Conservation (phyloP, 1,284 basidiomycete species). For the Pyrrhoderma noxium region DNA sequence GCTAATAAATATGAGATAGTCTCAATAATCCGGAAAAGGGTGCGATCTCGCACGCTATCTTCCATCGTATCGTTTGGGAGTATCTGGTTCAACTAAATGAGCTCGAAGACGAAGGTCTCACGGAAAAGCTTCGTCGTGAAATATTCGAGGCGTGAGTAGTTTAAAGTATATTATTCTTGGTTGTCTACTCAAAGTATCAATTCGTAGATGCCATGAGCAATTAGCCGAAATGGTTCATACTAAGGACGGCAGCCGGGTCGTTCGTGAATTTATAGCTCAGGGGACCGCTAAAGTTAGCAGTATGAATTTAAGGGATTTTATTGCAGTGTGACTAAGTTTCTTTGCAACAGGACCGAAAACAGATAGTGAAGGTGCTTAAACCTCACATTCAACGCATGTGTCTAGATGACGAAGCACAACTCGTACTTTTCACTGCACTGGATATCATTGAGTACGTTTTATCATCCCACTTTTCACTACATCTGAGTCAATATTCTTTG, state of each 20-base stretch:
- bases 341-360: conserved; percentile 70
- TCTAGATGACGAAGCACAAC: conserved; percentile 78
- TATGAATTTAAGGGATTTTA: conserved; percentile 4
- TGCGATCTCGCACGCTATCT: conserved; percentile 75
- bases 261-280: conserved; percentile 73
- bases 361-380: conserved; percentile 78
- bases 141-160: conserved; percentile 53
- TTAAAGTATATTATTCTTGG: background rate
- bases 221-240: conserved; percentile 90
- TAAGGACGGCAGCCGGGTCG: conserved; percentile 80
- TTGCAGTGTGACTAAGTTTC: conserved; percentile 5
- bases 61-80: conserved; percentile 78
- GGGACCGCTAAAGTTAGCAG: conserved; percentile 74
- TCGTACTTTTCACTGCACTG: conserved; percentile 81
- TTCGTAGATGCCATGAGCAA: conserved; percentile 64
- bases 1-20: conserved; percentile 31
- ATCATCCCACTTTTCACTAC: background rate
- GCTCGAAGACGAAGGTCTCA: conserved; percentile 48
- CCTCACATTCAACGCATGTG: conserved; percentile 83
- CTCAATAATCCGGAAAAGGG: conserved; percentile 89
- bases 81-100: conserved; percentile 53
- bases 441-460: conserved; percentile 74
- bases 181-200: background rate
- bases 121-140: conserved; percentile 54
- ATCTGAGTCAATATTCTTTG: conserved; percentile 11